A percentile compares a stretch with the other conserved stretches of the same genome.
Evolutionary conservation across 805 yeast genomes (phyloP).

Genomic region (Cyberlindnera euphorbiae): DNA sequence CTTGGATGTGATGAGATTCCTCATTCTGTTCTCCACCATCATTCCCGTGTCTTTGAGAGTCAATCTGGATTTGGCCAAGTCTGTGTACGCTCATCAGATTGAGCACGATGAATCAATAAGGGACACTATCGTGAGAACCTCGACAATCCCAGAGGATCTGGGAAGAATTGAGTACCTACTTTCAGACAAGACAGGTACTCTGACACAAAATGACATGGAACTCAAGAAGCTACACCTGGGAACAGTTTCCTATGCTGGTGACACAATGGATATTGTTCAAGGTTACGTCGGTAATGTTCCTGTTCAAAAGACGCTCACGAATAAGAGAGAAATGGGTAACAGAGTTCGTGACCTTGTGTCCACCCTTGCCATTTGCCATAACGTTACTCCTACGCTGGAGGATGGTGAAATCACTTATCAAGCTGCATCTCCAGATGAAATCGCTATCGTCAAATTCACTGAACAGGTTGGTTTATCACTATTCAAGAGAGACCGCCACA

Average conservation of each 20-base stretch:
- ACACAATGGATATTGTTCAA: conserved; percentile 83
- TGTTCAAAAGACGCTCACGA: conserved; percentile 25
- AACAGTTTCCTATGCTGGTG: conserved; percentile 86
- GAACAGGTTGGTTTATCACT: conserved; percentile 80
- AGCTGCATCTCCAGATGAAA: conserved; percentile 98
- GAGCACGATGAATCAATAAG: conserved; percentile 81
- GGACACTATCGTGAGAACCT: conserved; percentile 89
- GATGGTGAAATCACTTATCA: conserved; percentile 78
- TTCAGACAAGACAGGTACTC: conserved; percentile 94
- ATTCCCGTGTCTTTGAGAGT: conserved; percentile 95
- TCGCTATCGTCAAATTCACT: conserved; percentile 92
- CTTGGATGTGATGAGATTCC: conserved; percentile 81
- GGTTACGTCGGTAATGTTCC: conserved; percentile 47
- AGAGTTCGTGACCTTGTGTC: conserved; percentile 76
- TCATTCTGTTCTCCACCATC: conserved; percentile 89
- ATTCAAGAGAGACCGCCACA: conserved; percentile 74
- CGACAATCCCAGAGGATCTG: conserved; percentile 96
- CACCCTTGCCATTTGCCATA: conserved; percentile 92
- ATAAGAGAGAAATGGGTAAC: conserved; percentile 64
- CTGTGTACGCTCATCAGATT: conserved; percentile 93
- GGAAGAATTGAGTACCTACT: conserved; percentile 92
- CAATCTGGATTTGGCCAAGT: conserved; percentile 89
- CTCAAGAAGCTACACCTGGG: conserved; percentile 91
- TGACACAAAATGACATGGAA: conserved; percentile 98
- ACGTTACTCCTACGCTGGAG: conserved; percentile 89